Evolutionary conservation across 2,329 filamentous ascomycete species (phyloP).

Genomic region (Orbilia oligospora): DNA sequence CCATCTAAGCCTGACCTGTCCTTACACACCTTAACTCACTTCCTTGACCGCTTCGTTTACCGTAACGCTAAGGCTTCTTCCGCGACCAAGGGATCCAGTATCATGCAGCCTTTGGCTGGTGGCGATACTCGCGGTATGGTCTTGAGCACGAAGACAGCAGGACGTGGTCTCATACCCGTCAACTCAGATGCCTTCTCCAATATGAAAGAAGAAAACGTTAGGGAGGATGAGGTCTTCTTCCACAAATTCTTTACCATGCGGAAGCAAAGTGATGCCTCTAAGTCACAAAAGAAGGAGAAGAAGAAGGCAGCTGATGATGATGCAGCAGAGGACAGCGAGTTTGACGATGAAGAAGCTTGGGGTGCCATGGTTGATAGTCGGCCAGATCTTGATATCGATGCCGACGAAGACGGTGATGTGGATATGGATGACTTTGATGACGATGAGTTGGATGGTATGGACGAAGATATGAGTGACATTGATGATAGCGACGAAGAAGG

Average conservation of each 20-base stretch:
- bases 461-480: slow-evolving; percentile 69
- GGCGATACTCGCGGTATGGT: slow-evolving; percentile 75
- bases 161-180: slow-evolving; percentile 75
- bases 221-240: slow-evolving; percentile 96
- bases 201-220: slow-evolving; percentile 87
- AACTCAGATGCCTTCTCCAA: slow-evolving; percentile 94
- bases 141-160: slow-evolving; percentile 68
- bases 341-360: slow-evolving; percentile 79
- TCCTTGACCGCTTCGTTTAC: slow-evolving; percentile 99
- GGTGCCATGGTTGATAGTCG: slow-evolving; percentile 86
- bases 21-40: slow-evolving; percentile 91
- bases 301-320: slow-evolving; percentile 73
- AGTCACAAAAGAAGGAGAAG: slow-evolving; percentile 72
- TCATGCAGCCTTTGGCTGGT: slow-evolving; percentile 91
- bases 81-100: slow-evolving; percentile 81
- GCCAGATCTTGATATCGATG: slow-evolving; percentile 80
- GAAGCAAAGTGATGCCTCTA: slow-evolving; percentile 74
- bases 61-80: slow-evolving; percentile 83
- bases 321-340: slow-evolving; percentile 68
- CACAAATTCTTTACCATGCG: slow-evolving; percentile 84
- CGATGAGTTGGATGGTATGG: slow-evolving; percentile 67
- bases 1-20: slow-evolving; percentile 91
- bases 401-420: slow-evolving; percentile 71
- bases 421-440: slow-evolving; percentile 73
- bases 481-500: slow-evolving; percentile 66